These are phyloP conservation scores for Bremia lactucae DNA, from an alignment of 352 stramenopile genomes.

Conservation along the genomic window DNA sequence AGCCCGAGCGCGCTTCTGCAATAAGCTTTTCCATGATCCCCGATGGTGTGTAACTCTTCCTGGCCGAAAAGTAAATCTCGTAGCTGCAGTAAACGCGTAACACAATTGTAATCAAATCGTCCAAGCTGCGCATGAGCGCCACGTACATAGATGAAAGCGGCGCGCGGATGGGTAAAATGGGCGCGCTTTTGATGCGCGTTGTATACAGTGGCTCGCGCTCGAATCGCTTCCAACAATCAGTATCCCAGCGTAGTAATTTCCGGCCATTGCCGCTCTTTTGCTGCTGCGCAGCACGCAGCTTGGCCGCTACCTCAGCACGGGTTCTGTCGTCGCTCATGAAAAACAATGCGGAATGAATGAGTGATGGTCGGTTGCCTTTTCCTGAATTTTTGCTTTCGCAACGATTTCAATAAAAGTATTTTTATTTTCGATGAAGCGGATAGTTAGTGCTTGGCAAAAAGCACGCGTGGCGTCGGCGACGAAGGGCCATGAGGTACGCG, in stretches of 20 bases:
- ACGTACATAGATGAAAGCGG: constrained; percentile 71
- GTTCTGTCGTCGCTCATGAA: constrained; percentile 20
- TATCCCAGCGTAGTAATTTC: constrained; percentile 61
- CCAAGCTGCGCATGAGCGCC: neutral
- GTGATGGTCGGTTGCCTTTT: constrained; percentile 18
- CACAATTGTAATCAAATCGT: neutral
- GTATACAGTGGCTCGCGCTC: constrained; percentile 45
- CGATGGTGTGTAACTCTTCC: constrained; percentile 52
- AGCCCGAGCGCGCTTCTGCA: constrained; percentile 37
- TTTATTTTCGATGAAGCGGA: constrained; percentile 12
- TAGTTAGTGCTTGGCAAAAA: constrained; percentile 30
- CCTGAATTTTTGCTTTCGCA: constrained; percentile 5
- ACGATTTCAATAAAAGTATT: neutral
- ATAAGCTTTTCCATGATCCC: constrained; percentile 79
- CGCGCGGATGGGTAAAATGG: constrained; percentile 67
- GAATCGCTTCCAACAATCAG: constrained; percentile 51
- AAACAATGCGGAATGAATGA: constrained; percentile 5
- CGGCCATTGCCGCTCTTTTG: constrained; percentile 18
- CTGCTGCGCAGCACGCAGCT: constrained; percentile 25
- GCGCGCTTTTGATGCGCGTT: constrained; percentile 35
- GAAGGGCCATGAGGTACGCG: constrained; percentile 38
- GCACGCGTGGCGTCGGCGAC: constrained; percentile 27
- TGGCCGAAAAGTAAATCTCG: constrained; percentile 65
- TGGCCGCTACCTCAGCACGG: constrained; percentile 28
- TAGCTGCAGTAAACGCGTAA: constrained; percentile 32